Conservation (phyloP, 1,284 basidiomycete genomes). For the Ganoderma lingzhi region DNA sequence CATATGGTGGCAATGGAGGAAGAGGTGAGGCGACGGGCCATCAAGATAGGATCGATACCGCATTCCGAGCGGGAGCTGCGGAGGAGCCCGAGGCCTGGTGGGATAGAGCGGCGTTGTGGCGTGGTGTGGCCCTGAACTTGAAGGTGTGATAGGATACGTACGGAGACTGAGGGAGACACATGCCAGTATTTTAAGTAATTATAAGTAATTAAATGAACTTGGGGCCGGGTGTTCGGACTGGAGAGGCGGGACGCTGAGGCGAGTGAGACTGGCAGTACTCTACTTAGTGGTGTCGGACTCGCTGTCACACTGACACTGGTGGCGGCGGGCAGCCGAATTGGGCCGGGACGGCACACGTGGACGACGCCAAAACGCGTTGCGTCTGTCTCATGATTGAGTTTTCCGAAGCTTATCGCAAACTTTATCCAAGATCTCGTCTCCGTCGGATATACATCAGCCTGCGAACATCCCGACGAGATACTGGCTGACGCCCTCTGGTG, state of each 20-base stretch:
- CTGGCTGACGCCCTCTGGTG: conserved; percentile 91
- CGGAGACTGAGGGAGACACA: not conserved
- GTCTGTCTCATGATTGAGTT: conserved; percentile 35
- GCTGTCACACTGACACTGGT: not conserved
- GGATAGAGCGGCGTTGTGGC: not conserved
- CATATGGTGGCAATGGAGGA: not conserved
- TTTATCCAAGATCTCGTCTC: conserved; percentile 42
- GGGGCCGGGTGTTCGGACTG: not conserved
- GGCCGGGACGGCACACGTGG: conserved; percentile 37
- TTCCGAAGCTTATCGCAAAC: conserved; percentile 49
- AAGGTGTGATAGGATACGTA: not conserved
- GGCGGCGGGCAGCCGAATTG: conserved; percentile 6
- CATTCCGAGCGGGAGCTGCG: conserved; percentile 10
- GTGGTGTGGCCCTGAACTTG: not conserved
- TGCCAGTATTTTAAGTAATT: too few species aligned
- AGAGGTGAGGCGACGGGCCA: conserved; percentile 10
- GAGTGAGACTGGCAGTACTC: not conserved
- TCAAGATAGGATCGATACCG: conserved; percentile 34
- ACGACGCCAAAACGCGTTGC: conserved; percentile 29
- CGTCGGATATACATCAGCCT: conserved; percentile 51
- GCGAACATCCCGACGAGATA: conserved; percentile 93
- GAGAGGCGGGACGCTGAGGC: not conserved
- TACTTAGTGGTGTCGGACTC: too few species aligned
- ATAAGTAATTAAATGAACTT: too few species aligned
- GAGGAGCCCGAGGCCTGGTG: not conserved